Base-by-base conservation (phyloP, 352 stramenopile genomes). In the Elongisporangium anandrum region DNA sequence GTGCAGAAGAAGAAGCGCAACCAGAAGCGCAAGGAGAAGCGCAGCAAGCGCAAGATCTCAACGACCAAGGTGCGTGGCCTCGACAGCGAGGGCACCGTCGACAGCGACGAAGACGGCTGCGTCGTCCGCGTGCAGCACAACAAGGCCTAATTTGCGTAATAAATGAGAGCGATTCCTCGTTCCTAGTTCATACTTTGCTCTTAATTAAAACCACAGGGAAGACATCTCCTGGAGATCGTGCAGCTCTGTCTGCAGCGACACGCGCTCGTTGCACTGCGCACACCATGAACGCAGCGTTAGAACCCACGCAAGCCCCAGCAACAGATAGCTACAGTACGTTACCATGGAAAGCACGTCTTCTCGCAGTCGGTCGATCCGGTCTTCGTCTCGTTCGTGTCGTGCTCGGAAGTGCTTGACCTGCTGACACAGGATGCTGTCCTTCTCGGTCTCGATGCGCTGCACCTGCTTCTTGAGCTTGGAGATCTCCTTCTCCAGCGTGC, bases 31-130 rank as follows among this genome's bases (percentile, higher is more conserved):
- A 88, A 88, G 73, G 75, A 87, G 57, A 92, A 92, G 75, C 76
- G 82, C 29, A 88, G 84, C 72, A 89, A 92, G 75, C 76, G 82
- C 29, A 88, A 85, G 73, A 87, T 87, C 68, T 85, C 84, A 55
- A 71, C 66, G 41, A 69, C 81, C 56, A 88, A 87, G 69, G 63
- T 86, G 60, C 57, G 58, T 15, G 69, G 63, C 24, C 67, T 41
- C 49, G 59, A 65, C 50, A 55, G 61, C 60, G 62, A 77, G 41
- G 57, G 51, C 20, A 72, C 67, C 26, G 65, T 62, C 45, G 60
- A 75, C 48, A 69, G 69, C 55, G 68, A 64, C 66, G 64, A 64
- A 13, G 54, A 59, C 41, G 58, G 50, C n/a, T 56, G 60, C 51
- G 61, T 74, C 58, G 59, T 73, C 41, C 23, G 49, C 6, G 49